Evolutionary conservation across 208 protist genomes (phyloP), one percentile per base, ranked within the genome.

Genomic region (Acanthamoeba lugdunensis): DNA sequence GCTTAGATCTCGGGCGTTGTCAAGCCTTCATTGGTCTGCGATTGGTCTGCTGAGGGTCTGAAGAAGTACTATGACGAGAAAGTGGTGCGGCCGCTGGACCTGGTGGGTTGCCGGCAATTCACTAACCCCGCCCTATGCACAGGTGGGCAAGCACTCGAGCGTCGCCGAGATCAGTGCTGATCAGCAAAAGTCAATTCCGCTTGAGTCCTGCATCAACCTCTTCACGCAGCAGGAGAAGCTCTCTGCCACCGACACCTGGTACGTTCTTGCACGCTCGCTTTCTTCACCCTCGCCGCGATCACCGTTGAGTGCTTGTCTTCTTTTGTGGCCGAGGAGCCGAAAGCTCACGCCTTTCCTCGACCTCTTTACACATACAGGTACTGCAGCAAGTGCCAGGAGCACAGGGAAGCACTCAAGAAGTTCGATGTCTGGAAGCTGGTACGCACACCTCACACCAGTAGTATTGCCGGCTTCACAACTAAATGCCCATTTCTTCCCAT

Each of bases 351-450:
- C 21, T 9, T 9, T n/a, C 21, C 61, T 28, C 61, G 21, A 21
- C 9, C 18, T 8, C 65, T 77, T 33, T 45, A 45, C 28, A 79
- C 96, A 18, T 93, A 97, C 28, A 96, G 96, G 97, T 97, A 97
- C 61, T 97, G 97, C 56, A 90, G 30, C 48, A 73, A 93, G 9
- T 97, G 97, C 87, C 97, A 96, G 81, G 84, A 96, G 37, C 79
- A 96, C 50, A 28, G n/a, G 23, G 54, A 94, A 81, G 94, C 96
- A 30, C 73, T 58, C 8, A 97, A 96, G 75, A 94, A 96, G 69
- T 94, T 97, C 67, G 96, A 97, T 48, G 50, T 97, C 13, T 97
- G 96, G 96, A 95, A 85, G 61, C 30, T 97, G 67, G 67, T 75
- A 75, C 58, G 21, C 23, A 16, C 13, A 65, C 58, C 58, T 6